Conservation (phyloP, 1,139 yeast genomes). For the Saccharomyces hybrid region DNA sequence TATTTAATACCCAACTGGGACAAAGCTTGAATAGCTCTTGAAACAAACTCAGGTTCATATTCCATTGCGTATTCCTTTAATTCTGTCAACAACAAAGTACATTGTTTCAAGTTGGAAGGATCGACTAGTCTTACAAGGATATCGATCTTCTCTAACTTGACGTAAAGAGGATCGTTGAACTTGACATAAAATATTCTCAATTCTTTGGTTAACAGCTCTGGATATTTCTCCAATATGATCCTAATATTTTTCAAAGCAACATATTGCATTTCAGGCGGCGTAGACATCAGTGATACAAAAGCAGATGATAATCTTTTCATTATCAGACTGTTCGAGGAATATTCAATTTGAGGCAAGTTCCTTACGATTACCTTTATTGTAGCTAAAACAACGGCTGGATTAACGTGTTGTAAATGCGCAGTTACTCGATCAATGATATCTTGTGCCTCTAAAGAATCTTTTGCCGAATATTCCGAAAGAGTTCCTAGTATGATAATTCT, state of each 20-base stretch:
- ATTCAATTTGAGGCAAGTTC: slow-evolving; percentile 48
- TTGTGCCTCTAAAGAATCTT: slow-evolving; percentile 56
- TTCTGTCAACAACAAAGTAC: slow-evolving; percentile 67
- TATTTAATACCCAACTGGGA: slow-evolving; percentile 86
- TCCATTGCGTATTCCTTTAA: slow-evolving; percentile 91
- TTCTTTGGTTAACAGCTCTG: slow-evolving; percentile 68
- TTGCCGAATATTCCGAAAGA: slow-evolving; percentile 58
- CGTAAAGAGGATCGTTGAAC: slow-evolving; percentile 88
- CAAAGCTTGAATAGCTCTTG: slow-evolving; percentile 72
- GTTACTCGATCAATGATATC: slow-evolving; percentile 85
- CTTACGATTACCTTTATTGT: slow-evolving; percentile 75
- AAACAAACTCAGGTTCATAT: slow-evolving; percentile 82
- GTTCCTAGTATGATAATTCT: slow-evolving; percentile 83
- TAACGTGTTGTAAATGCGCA: slow-evolving; percentile 96
- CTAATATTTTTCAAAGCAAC: slow-evolving; percentile 90
- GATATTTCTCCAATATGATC: slow-evolving; percentile 82
- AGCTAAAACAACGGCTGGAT: slow-evolving; percentile 88
- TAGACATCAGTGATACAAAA: slow-evolving; percentile 75
- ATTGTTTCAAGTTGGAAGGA: slow-evolving; percentile 47
- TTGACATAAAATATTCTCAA: slow-evolving; percentile 86
- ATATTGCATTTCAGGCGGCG: slow-evolving; percentile 90
- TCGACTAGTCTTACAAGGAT: slow-evolving; percentile 75
- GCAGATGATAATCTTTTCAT: slow-evolving; percentile 78
- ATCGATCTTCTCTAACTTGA: slow-evolving; percentile 88
- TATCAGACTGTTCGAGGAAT: slow-evolving; percentile 26